Base-by-base conservation (phyloP, 352 stramenopile genomes). In the Phytopythium kandeliae region DNA sequence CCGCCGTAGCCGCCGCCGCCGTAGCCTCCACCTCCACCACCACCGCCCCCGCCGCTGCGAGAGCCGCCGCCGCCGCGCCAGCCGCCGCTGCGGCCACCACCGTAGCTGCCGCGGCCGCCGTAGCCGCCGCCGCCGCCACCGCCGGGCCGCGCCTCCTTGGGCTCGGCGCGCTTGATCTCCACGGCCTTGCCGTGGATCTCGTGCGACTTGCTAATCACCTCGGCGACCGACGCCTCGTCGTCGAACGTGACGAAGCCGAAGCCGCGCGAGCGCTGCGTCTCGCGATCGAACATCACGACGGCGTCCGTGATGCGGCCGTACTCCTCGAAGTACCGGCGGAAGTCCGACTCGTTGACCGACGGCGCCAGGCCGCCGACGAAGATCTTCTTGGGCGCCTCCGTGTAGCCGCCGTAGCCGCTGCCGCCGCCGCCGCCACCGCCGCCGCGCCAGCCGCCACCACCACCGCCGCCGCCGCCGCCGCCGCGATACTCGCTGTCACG, bases 241-340 rank as follows among this genome's bases (percentile, higher is more conserved):
- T 96, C 87, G 58, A 97, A 97, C 15, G 85, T 97, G 26, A 97
- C 72, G 55, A 97, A 97, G 26, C 90, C 91, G 60, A 97, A 97
- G 49, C 91, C 91, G 12, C 91, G 80, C 22, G 83, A 96, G 47
- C 87, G 78, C 57, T 96, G 75, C 13, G 91, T 97, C 40, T 96
- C 83, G 26, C 89, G 85, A 61, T 97, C 90, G 51, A 96, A 90
- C 90, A 97, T 97, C 46, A 97, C 89, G 26, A 97, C 83, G 0
- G 89, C 86, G 53, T 97, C 87, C 26, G 83, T 93, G 53, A 97
- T 94, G 55, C 74, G 81, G 54, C 91, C 91, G 57, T 79, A 97
- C 51, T 88, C 77, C 52, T 95, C 82, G 53, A 97, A 97, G 70
- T 97, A 97, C 53, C 79, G 63, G 37, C 82, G 73, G 63, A 97